Percentiles rank a stretch among this genome's conserved stretches.
Conservation (phyloP, 768 basidiomycete species). For the Podaxis sp. region DNA sequence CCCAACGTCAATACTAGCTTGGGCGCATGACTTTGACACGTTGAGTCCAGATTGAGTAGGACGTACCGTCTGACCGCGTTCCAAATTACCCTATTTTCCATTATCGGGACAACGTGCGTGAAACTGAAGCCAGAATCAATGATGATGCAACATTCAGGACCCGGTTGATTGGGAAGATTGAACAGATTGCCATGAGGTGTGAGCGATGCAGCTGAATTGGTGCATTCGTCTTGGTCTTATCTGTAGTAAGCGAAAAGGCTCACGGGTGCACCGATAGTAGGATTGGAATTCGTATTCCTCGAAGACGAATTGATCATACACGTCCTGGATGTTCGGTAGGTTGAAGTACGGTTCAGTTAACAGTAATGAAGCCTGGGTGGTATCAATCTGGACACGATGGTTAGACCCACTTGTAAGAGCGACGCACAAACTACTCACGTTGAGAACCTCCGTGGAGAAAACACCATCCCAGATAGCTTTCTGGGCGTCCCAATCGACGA, state of each 20-base stretch:
- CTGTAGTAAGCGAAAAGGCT: conserved; percentile 27
- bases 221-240: neutral
- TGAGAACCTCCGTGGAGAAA: conserved; percentile 71
- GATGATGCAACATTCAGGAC: conserved; percentile 77
- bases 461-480: conserved; percentile 93
- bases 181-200: conserved; percentile 78
- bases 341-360: conserved; percentile 97
- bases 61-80: conserved; percentile 76
- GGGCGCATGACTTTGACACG: conserved; percentile 4
- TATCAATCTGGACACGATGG: conserved; percentile 55
- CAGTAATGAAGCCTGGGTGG: conserved; percentile 70
- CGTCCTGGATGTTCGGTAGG: conserved; percentile 85
- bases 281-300: conserved; percentile 94
- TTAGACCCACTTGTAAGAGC: neutral
- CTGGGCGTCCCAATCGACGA: conserved; percentile 94
- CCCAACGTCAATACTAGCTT: conserved; percentile 83
- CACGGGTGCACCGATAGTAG: conserved; percentile 81
- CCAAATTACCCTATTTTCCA: conserved; percentile 76
- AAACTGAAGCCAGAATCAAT: conserved; percentile 94
- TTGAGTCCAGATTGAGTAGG: conserved; percentile 15
- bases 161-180: conserved; percentile 41
- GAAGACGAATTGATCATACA: conserved; percentile 94
- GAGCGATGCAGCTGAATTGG: conserved; percentile 67
- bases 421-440: conserved; percentile 39
- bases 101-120: conserved; percentile 86